Percentiles rank a stretch among this genome's conserved stretches.
Conservation (phyloP, 768 basidiomycete genomes). For the Phanerochaete carnosa region DNA sequence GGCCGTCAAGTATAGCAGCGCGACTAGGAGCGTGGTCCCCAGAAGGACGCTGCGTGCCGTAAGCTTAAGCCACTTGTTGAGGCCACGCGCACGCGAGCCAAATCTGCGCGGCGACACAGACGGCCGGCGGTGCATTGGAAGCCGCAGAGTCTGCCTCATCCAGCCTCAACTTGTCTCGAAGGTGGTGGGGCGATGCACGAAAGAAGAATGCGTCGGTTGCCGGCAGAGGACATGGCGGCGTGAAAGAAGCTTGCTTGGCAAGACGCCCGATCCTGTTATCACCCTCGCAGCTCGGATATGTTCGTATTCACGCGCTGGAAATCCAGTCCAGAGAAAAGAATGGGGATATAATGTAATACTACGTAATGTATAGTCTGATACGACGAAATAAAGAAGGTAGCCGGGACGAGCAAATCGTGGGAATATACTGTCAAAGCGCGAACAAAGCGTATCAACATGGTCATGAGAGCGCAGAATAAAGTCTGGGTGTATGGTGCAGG, state of each 20-base stretch:
- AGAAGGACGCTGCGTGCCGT: not conserved
- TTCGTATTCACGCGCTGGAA: not conserved
- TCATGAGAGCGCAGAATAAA: not conserved
- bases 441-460: not conserved
- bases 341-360: not conserved
- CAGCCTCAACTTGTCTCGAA: not conserved
- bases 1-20: not conserved
- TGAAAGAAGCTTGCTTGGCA: no score
- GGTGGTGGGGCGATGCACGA: not conserved
- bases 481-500: not conserved
- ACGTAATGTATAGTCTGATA: slow-evolving; percentile 3
- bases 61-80: not conserved
- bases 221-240: not conserved
- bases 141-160: not conserved
- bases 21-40: not conserved
- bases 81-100: not conserved
- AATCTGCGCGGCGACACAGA: not conserved
- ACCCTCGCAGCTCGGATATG: no score
- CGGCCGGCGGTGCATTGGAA: not conserved
- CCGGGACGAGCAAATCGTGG: not conserved
- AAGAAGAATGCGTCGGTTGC: not conserved
- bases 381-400: not conserved
- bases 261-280: not conserved
- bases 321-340: not conserved
- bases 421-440: not conserved